Conservation (phyloP, 371 early-diverging fungal genomes). For the Apophysomyces elegans region DNA sequence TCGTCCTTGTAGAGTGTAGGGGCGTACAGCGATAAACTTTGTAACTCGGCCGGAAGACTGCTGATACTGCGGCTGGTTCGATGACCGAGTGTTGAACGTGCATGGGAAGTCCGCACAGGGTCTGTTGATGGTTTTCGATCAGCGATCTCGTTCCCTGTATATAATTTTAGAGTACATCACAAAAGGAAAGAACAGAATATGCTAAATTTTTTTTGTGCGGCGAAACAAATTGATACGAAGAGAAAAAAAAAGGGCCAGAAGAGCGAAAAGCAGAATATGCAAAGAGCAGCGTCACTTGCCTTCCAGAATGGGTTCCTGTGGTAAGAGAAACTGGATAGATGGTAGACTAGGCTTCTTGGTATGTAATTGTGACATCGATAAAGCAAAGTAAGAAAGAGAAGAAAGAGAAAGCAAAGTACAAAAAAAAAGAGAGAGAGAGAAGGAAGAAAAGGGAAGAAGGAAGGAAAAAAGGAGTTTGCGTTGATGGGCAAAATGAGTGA, state of each 20-base stretch:
- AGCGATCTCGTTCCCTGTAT: background rate
- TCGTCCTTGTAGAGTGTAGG: background rate
- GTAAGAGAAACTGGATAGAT: constrained; percentile 16
- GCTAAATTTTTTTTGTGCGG: too few relatives aligned
- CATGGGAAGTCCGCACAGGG: background rate
- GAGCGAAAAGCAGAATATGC: background rate
- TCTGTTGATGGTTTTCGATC: background rate
- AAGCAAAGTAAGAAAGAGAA: background rate
- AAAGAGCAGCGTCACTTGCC: background rate
- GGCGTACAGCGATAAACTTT: constrained; percentile 11
- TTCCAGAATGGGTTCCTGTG: constrained; percentile 7
- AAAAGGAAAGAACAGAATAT: too few relatives aligned
- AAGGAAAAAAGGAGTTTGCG: background rate
- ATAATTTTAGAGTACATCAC: too few relatives aligned
- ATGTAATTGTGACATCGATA: background rate
- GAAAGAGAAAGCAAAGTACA: background rate
- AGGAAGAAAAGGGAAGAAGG: constrained; percentile 5
- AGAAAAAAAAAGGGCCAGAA: background rate
- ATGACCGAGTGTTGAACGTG: constrained; percentile 10
- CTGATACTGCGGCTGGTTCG: constrained; percentile 15
- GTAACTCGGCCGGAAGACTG: constrained; percentile 19
- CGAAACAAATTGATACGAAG: background rate
- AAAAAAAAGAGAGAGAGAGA: constrained; percentile 8
- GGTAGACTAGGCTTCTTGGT: constrained; percentile 12
- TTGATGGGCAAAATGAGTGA: background rate